These are phyloP conservation scores for Coniochaeta sp. DNA, from an alignment of 2,329 filamentous ascomycete species.

Conservation along the genomic window DNA sequence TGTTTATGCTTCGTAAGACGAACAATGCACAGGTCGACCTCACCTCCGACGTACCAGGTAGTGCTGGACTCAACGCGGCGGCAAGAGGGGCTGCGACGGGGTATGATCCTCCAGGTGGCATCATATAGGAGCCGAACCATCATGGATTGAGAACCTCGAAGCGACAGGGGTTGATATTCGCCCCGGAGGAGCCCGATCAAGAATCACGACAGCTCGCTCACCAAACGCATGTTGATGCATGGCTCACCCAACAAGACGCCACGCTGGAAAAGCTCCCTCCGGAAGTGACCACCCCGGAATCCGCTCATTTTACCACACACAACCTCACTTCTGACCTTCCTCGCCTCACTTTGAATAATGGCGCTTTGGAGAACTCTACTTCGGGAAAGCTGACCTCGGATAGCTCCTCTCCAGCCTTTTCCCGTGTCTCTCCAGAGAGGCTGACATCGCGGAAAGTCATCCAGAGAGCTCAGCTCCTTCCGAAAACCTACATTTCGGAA, in stretches of 20 bases:
- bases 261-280: not conserved
- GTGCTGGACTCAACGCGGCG: conserved; percentile 39
- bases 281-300: not conserved
- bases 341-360: not conserved
- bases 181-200: not conserved
- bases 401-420: not conserved
- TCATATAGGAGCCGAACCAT: conserved; percentile 33
- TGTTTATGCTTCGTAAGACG: conserved; percentile 90
- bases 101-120: conserved; percentile 53
- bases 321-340: not conserved
- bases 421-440: not conserved
- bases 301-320: not conserved
- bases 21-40: conserved; percentile 43
- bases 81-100: conserved; percentile 36
- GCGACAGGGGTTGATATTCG: not conserved
- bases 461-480: not conserved
- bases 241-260: not conserved
- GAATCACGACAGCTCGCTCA: not conserved
- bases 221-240: not conserved
- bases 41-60: conserved; percentile 38
- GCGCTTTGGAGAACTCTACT: not conserved
- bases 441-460: not conserved
- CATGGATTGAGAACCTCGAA: not conserved
- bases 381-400: not conserved
- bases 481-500: not conserved